Evolutionary conservation across 1,139 yeast genomes (phyloP).

Genomic region (Magnusiomyces paraingens): DNA sequence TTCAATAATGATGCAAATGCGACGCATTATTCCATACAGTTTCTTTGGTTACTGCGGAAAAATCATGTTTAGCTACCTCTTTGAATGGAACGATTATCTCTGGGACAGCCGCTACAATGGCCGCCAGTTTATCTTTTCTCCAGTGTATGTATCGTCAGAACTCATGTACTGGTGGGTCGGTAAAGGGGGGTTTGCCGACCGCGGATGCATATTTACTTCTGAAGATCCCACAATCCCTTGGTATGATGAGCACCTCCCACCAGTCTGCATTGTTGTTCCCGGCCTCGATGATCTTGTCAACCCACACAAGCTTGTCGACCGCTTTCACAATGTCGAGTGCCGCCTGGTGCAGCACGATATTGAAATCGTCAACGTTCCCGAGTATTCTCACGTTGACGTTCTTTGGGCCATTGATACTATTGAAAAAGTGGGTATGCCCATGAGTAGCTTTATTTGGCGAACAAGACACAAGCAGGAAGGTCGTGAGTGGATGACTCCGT

Average conservation of each 20-base stretch:
- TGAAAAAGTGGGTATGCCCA: conserved; percentile 43
- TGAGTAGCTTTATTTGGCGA: conserved; percentile 29
- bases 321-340: conserved; percentile 34
- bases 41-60: conserved; percentile 62
- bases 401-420: conserved; percentile 79
- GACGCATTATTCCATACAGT: conserved; percentile 37
- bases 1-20: conserved; percentile 29
- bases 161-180: conserved; percentile 90
- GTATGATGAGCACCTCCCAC: conserved; percentile 48
- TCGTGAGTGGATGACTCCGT: conserved; percentile 2
- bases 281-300: conserved; percentile 61
- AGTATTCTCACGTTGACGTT: conserved; percentile 85
- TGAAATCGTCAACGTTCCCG: conserved; percentile 28
- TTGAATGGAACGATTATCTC: conserved; percentile 74
- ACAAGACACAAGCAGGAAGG: conserved; percentile 1
- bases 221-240: conserved; percentile 37
- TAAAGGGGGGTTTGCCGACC: conserved; percentile 44
- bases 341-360: conserved; percentile 14
- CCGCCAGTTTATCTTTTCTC: conserved; percentile 79
- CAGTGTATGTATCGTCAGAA: conserved; percentile 70
- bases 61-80: conserved; percentile 72
- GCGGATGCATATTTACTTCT: conserved; percentile 48
- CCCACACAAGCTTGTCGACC: conserved; percentile 50
- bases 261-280: conserved; percentile 57
- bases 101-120: conserved; percentile 69